Evolutionary conservation across 2,329 filamentous ascomycete species (phyloP).

Genomic region (Pseudomassariella vexata): DNA sequence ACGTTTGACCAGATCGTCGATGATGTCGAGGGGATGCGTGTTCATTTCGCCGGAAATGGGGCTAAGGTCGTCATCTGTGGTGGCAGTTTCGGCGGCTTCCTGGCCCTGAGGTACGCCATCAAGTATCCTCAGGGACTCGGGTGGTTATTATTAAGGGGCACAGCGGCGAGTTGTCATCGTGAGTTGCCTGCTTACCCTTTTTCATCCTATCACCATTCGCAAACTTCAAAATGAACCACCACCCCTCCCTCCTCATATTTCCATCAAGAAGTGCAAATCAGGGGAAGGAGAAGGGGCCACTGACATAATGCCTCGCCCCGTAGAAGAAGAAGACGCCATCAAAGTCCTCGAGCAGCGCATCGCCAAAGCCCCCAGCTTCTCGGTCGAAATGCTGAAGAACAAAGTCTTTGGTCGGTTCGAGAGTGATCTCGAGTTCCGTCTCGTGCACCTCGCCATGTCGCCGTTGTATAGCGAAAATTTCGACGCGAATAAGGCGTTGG

Average conservation of each 20-base stretch:
- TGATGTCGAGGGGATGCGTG: constrained; percentile 26
- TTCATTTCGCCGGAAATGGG: constrained; percentile 19
- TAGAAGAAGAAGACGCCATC: constrained; percentile 28
- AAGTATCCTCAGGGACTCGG: constrained; percentile 24
- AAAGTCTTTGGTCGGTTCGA: constrained; percentile 32
- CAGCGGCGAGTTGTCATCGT: constrained; percentile 30
- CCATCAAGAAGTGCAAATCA: no score
- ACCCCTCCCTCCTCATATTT: no score
- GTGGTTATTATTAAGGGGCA: constrained; percentile 29
- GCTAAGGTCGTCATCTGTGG: constrained; percentile 26
- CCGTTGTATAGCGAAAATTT: constrained; percentile 30
- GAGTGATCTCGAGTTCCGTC: constrained; percentile 29
- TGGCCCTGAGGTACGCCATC: constrained; percentile 33
- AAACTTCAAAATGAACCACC: no score
- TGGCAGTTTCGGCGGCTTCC: constrained; percentile 32
- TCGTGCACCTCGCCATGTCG: constrained; percentile 29
- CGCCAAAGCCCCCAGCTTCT: constrained; percentile 27
- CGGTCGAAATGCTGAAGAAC: constrained; percentile 27
- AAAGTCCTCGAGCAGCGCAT: constrained; percentile 24
- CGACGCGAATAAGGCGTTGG: constrained; percentile 25
- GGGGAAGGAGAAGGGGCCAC: neutral
- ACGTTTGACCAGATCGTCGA: constrained; percentile 30
- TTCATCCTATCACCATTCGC: no score
- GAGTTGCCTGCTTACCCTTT: no score
- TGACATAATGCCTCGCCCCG: neutral